phyloP scores from a whole-genome alignment of 805 yeast species.

The Kazachstania viticola region DNA sequence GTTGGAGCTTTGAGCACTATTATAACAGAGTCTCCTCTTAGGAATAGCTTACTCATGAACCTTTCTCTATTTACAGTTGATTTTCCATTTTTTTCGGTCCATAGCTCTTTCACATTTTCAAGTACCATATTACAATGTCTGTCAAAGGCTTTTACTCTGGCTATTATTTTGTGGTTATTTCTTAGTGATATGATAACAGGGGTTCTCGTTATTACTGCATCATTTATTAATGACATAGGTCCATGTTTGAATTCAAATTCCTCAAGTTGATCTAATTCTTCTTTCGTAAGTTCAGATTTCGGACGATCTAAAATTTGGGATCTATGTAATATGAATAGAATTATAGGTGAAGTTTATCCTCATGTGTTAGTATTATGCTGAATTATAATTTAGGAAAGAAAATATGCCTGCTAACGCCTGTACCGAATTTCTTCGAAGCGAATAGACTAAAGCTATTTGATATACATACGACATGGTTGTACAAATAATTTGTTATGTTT shows the following conservation, averaged over 20 bases:
- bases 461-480: too few relatives aligned
- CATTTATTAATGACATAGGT: slow-evolving; percentile 80
- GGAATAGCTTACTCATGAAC: slow-evolving; percentile 77
- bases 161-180: slow-evolving; percentile 85
- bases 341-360: too few relatives aligned
- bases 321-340: too few relatives aligned
- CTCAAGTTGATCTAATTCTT: slow-evolving; percentile 70
- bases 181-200: slow-evolving; percentile 82
- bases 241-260: slow-evolving; percentile 86
- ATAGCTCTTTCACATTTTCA: slow-evolving; percentile 80
- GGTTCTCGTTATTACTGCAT: slow-evolving; percentile 61
- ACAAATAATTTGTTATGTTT: too few relatives aligned
- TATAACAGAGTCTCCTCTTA: slow-evolving; percentile 92
- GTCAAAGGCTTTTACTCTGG: slow-evolving; percentile 87
- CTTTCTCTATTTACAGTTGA: slow-evolving; percentile 52
- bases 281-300: slow-evolving; percentile 66
- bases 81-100: slow-evolving; percentile 63
- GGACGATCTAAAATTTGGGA: slow-evolving; percentile 71
- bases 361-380: too few relatives aligned
- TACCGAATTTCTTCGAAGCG: too few relatives aligned
- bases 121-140: slow-evolving; percentile 90
- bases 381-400: too few relatives aligned
- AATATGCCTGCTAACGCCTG: too few relatives aligned
- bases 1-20: slow-evolving; percentile 52
- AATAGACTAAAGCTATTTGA: too few relatives aligned